These are phyloP conservation scores for Pseudoperonospora humuli DNA, from an alignment of 352 stramenopile genomes.

Conservation along the genomic window DNA sequence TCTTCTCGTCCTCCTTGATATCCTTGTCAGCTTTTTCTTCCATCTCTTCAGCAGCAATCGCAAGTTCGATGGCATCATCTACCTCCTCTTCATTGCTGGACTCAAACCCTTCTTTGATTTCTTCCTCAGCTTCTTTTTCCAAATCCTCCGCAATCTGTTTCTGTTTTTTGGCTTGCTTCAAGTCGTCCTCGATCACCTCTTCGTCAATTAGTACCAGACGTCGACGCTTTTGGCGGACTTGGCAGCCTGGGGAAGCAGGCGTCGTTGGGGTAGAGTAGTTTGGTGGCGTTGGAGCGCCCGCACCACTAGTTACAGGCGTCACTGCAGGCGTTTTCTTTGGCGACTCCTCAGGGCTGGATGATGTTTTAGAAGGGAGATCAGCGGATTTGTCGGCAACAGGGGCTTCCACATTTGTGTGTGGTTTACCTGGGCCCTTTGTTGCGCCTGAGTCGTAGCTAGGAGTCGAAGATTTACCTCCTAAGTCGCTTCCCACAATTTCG, in stretches of 20 bases:
- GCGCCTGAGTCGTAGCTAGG: constrained; percentile 2
- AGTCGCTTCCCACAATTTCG: constrained; percentile 15
- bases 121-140: constrained; percentile 20
- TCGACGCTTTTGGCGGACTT: constrained; percentile 4
- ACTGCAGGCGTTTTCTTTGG: not conserved
- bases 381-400: not conserved
- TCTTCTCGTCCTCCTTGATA: no score
- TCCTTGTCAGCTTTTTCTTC: constrained; percentile 3
- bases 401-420: no score
- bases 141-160: constrained; percentile 16
- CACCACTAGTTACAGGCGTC: not conserved
- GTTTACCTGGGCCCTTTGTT: no score
- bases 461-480: constrained; percentile 13
- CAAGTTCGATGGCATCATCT: constrained; percentile 10
- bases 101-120: constrained; percentile 19
- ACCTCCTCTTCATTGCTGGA: constrained; percentile 16
- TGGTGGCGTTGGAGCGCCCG: no score
- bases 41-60: constrained; percentile 10
- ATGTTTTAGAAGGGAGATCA: not conserved
- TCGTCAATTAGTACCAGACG: constrained; percentile 11
- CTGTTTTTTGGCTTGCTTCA: constrained; percentile 17
- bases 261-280: constrained; percentile 1
- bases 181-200: constrained; percentile 20
- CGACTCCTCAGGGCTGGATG: not conserved
- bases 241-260: constrained; percentile 18